Conservation (phyloP, 1,284 basidiomycete genomes). For the Apiotrichum brassicae region DNA sequence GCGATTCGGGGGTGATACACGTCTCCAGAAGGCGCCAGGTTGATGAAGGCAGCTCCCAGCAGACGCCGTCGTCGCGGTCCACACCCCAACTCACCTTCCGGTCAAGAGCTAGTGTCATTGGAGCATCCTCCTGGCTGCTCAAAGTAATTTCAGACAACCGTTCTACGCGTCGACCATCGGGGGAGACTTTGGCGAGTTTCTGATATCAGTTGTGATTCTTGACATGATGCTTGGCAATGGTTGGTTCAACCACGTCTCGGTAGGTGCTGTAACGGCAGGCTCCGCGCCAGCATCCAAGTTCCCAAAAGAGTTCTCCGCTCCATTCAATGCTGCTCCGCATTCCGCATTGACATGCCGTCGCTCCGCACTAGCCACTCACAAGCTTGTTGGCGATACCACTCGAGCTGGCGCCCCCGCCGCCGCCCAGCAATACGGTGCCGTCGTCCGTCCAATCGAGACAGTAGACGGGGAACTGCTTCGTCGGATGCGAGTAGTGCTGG, state of each 20-base stretch:
- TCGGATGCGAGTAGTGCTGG: slow-evolving; percentile 65
- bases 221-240: neutral
- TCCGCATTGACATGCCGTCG: neutral
- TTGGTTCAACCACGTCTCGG: neutral
- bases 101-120: slow-evolving; percentile 82
- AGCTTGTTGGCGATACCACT: slow-evolving; percentile 90
- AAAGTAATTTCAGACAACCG: slow-evolving; percentile 66
- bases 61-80: no score
- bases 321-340: no score
- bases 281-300: no score
- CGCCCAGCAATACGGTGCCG: slow-evolving; percentile 72
- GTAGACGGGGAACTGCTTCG: slow-evolving; percentile 77
- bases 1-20: no score
- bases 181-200: slow-evolving; percentile 59
- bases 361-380: slow-evolving; percentile 50
- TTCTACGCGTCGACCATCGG: slow-evolving; percentile 55
- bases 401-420: slow-evolving; percentile 72
- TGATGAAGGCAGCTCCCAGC: no score
- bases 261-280: no score
- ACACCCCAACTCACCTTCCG: slow-evolving; percentile 50
- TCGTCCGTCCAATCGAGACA: slow-evolving; percentile 73
- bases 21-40: no score
- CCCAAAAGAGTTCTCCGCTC: no score
- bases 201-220: slow-evolving; percentile 1
- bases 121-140: slow-evolving; percentile 74